Conservation (phyloP, 371 early-diverging fungal genomes). For the Fennellomyces sp. region DNA sequence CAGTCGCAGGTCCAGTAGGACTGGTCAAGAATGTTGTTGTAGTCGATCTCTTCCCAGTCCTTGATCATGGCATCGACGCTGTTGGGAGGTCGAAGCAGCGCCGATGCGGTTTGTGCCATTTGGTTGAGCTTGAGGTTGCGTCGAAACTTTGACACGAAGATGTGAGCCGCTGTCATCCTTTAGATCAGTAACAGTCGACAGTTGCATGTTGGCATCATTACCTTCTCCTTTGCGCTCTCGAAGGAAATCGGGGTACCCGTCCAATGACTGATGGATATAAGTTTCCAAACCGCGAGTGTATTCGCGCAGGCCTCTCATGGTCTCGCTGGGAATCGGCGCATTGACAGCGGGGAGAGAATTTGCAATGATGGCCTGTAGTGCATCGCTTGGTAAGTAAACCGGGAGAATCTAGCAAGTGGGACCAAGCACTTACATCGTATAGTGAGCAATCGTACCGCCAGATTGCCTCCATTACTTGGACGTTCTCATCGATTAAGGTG, state of each 20-base stretch:
- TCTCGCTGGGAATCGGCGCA: conserved; percentile 31
- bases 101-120: conserved; percentile 49
- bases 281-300: conserved; percentile 44
- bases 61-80: conserved; percentile 34
- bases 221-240: conserved; percentile 35
- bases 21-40: conserved; percentile 53
- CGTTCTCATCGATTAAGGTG: conserved; percentile 17
- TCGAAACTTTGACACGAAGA: conserved; percentile 55
- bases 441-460: conserved; percentile 61
- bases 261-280: conserved; percentile 30
- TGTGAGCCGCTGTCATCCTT: conserved; percentile 44
- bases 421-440: conserved; percentile 54
- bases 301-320: conserved; percentile 32
- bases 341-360: conserved; percentile 39
- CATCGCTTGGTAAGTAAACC: not conserved
- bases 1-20: conserved; percentile 61
- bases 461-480: conserved; percentile 43
- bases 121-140: conserved; percentile 55
- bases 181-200: not conserved
- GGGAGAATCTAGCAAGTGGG: not conserved
- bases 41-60: conserved; percentile 57
- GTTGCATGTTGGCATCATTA: conserved; percentile 11
- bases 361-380: conserved; percentile 42
- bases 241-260: conserved; percentile 32
- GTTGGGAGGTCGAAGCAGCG: conserved; percentile 34